Base-by-base conservation (phyloP, 116 monocot species). In the Iris pallida region DNA sequence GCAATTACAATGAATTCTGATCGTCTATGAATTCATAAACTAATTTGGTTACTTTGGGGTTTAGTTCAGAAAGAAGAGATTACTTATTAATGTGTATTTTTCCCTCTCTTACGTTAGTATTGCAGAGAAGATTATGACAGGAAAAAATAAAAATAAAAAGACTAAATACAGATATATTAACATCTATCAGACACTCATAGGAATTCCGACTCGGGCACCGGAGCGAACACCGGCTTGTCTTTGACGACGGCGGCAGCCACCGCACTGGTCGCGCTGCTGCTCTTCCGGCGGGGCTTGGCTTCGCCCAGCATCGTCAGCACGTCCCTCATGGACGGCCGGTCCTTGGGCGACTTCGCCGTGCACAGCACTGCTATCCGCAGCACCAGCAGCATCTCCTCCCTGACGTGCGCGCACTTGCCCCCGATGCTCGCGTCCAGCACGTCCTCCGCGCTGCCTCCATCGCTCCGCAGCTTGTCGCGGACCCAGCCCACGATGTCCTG, bases 221-320 rank as follows among this genome's bases (percentile, higher is more conserved):
- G 79, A 49, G 72, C 88, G 71, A 95, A 95, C 45, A 95, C 91
- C 0, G 95, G 95, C 76, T 80, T 95, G 19, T 91, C 88, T 63
- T 88, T 89, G 6, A 20, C 78, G n/a, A 71, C 83, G n/a, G 73
- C 80, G 5, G 11, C 63, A 45, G 54, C 61, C 63, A 52, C 59
- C 20, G 42, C 80, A 0, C 47, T 65, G 48, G 69, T 60, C 5
- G 66, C 17, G 71, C 84, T 79, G 61, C 73, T 90, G 80, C 90
- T 95, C 71, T 91, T 91, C 64, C 95, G 64, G 53, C 90, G 66
- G 0, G 95, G 95, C 76, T 95, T 95, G 2, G 95, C 95, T 83
- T 95, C 95, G 0, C 68, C 84, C 9, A 95, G 80, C 95, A 95
- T 95, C 41, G 84, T 80, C 41, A 95, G 75, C 16, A 88, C 91